Percentiles rank a stretch among this genome's conserved stretches.
Evolutionary conservation across 139 green algal genomes (phyloP).

Genomic region (Chlorella vulgaris): DNA sequence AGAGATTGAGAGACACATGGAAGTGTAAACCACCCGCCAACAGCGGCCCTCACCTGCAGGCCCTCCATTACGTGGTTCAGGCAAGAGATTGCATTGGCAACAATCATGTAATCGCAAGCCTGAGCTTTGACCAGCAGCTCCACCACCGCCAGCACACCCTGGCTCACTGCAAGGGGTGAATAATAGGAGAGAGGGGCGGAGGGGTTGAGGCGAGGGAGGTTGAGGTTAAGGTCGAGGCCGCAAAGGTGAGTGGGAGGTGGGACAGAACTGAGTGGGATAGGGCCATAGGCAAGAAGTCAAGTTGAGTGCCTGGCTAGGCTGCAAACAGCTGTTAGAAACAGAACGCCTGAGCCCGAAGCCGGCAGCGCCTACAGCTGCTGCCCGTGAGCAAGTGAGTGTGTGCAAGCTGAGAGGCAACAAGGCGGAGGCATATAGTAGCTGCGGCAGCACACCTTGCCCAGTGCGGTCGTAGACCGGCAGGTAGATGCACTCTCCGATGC

Average conservation of each 20-base stretch:
- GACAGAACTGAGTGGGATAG: no score
- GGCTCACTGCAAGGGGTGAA: constrained; percentile 6
- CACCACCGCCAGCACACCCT: constrained; percentile 45
- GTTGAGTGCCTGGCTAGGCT: no score
- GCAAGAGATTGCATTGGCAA: constrained; percentile 32
- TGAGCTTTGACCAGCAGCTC: constrained; percentile 38
- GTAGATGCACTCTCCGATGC: constrained; percentile 44
- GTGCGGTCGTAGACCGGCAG: constrained; percentile 43
- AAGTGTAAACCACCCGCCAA: background rate
- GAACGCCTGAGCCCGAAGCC: no score
- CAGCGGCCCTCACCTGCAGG: constrained; percentile 11
- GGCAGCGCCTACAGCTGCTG: no score
- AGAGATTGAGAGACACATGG: background rate
- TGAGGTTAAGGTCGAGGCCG: no score
- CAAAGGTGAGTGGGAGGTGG: no score
- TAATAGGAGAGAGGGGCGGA: background rate
- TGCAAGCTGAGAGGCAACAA: no score
- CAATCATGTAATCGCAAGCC: constrained; percentile 25
- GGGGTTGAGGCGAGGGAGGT: background rate
- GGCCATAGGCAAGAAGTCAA: no score
- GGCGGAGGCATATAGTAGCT: no score
- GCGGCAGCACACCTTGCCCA: background rate
- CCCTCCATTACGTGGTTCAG: constrained; percentile 7
- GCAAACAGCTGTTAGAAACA: no score
- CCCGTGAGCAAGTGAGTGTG: no score